Evolutionary conservation across 202 grass and related monocot genomes (phyloP), one percentile per base, ranked within the genome.

Genomic region (Panicum hallii): DNA sequence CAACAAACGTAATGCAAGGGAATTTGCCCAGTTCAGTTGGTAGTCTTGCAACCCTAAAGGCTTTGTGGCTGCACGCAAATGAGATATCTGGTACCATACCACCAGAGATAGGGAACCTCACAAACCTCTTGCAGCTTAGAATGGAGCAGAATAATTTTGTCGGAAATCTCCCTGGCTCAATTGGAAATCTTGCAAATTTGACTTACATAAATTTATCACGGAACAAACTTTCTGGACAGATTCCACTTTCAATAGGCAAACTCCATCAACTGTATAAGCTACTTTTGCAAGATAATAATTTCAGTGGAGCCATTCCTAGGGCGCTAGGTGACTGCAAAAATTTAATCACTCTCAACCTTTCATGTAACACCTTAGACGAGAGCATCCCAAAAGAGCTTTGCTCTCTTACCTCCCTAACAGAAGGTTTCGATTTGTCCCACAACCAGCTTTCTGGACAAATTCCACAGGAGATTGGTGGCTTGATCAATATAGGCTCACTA

Each of bases 201-300:
- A 68, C 17, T 14, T 8, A 32, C 12, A 26, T 84, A 60, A 48
- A 26, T 10, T 57, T 77, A 38, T 76, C 72, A 2, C 15, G 2
- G 16, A 77, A 84, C 72, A 68, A 79, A 48, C 82, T 91, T 49
- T 91, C 86, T 0, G 82, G 90, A 50, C 72, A 63, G 23, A 79
- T 91, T 71, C 90, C 85, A 28, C n/a, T 10, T 28, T 83, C 90
- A 19, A 48, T 91, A 4, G 86, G 90, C 16, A 22, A 86, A 79
- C 32, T 61, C 85, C 10, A 23, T 79, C 26, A 60, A 52, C 64
- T 91, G 19, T 70, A 12, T 8, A 22, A 83, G 67, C 60, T 91
- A 16, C 83, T 70, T 64, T 5, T 91, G 15, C 54, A 83, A 28
- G 60, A 60, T 30, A 91, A 91, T 66, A 70, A 91, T 6, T 42